Conservation (phyloP, 2,329 filamentous ascomycete genomes). For the Pseudogymnoascus sp. region DNA sequence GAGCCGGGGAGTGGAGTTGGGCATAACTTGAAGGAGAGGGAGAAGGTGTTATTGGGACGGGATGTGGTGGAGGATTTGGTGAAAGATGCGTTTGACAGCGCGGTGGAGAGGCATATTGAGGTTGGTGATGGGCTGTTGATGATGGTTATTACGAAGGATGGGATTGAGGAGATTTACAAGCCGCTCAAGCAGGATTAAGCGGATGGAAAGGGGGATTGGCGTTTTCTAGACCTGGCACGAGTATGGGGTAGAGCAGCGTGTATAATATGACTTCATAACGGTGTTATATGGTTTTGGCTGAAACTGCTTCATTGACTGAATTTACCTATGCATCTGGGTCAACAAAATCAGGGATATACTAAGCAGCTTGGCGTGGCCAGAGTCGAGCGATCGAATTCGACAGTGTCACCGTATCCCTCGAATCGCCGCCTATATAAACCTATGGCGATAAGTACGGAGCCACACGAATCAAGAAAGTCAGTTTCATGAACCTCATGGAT, state of each 20-base stretch:
- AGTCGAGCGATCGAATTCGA: too few species aligned
- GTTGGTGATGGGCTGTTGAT: constrained; percentile 95
- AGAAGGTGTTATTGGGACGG: constrained; percentile 61
- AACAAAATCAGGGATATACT: background rate
- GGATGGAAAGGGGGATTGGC: background rate
- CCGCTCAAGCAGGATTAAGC: constrained; percentile 82
- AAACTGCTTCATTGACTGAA: background rate
- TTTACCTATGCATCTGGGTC: background rate
- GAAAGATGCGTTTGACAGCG: constrained; percentile 95
- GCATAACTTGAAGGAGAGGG: constrained; percentile 67
- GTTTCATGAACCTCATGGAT: too few species aligned
- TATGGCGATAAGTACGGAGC: too few species aligned
- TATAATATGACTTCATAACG: constrained; percentile 4
- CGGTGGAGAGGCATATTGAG: constrained; percentile 97
- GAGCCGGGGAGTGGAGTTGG: constrained; percentile 77
- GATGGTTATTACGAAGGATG: constrained; percentile 81
- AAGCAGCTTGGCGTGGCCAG: too few species aligned
- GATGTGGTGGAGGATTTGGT: constrained; percentile 77
- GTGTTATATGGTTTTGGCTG: background rate
- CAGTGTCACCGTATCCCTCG: too few species aligned
- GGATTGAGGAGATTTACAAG: constrained; percentile 77
- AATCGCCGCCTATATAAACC: too few species aligned
- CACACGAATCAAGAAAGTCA: too few species aligned
- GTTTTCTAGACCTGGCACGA: constrained; percentile 8
- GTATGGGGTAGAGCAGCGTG: background rate